phyloP scores from a whole-genome alignment of 352 stramenopile species.

The Phytophthora pseudosyringae region DNA sequence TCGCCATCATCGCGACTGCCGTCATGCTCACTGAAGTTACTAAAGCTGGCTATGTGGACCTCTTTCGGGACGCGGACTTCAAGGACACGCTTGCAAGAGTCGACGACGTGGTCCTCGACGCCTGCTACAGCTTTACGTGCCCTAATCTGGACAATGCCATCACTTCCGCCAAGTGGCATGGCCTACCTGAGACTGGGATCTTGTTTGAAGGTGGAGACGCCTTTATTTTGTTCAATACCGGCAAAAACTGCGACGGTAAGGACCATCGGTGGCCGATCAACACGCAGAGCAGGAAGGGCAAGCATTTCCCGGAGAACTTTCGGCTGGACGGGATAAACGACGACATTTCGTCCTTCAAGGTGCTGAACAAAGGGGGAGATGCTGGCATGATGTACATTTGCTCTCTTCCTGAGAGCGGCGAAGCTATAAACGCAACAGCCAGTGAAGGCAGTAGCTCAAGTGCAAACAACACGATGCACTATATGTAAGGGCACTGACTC shows the following conservation, averaged over 20 bases:
- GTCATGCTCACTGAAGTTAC: not conserved
- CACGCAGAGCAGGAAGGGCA: constrained; percentile 14
- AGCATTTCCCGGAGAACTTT: constrained; percentile 21
- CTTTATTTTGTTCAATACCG: constrained; percentile 15
- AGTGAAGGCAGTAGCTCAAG: not conserved
- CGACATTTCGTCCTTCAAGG: constrained; percentile 21
- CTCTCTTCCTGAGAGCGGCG: not conserved
- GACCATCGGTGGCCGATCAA: not conserved
- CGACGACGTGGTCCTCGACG: constrained; percentile 1
- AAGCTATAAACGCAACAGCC: not conserved
- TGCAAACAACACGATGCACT: not conserved
- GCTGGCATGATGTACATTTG: constrained; percentile 8
- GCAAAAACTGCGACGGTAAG: not conserved
- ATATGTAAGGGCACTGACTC: not conserved
- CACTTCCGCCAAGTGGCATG: constrained; percentile 24
- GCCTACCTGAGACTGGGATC: constrained; percentile 8
- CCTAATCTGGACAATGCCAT: constrained; percentile 10
- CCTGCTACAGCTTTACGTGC: constrained; percentile 14
- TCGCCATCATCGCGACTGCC: not conserved
- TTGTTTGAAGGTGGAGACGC: constrained; percentile 6
- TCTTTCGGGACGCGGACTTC: constrained; percentile 17
- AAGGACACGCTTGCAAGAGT: constrained; percentile 12
- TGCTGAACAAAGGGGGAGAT: not conserved
- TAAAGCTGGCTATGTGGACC: constrained; percentile 12
- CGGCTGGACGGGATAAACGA: constrained; percentile 18